Conservation (phyloP, 352 stramenopile species). For the Pythium brachiatum region DNA sequence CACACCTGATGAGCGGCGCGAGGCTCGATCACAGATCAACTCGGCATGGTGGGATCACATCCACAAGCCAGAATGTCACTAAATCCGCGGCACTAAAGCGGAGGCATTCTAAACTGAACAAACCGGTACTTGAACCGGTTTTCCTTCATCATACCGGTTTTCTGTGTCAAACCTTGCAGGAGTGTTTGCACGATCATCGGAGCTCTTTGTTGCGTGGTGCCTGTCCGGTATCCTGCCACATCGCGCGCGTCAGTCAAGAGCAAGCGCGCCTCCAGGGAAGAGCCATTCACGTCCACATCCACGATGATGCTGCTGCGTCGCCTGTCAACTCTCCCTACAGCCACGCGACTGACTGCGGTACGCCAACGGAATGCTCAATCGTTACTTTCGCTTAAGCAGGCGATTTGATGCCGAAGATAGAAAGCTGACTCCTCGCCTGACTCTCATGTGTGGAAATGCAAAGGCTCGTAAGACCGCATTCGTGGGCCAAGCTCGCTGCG, state of each 20-base stretch:
- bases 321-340: conserved; percentile 4
- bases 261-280: background rate
- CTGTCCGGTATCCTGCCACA: conserved; percentile 11
- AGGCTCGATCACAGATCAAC: background rate
- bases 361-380: background rate
- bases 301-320: conserved; percentile 23
- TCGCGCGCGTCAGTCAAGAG: conserved; percentile 15
- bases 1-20: background rate
- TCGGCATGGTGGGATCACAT: conserved; percentile 16
- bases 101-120: background rate
- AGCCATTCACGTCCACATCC: conserved; percentile 1
- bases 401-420: conserved; percentile 1
- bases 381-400: background rate
- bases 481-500: background rate
- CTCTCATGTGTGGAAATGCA: background rate
- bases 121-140: too few species aligned
- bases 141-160: conserved; percentile 13
- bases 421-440: background rate
- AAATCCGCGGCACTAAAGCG: background rate
- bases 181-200: conserved; percentile 27
- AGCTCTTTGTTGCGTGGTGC: background rate
- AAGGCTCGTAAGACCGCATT: background rate
- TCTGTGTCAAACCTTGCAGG: conserved; percentile 18
- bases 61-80: conserved; percentile 20
- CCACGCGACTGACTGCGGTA: background rate